Base-by-base conservation (phyloP, 306 rosid species). In the Quercus wislizeni region DNA sequence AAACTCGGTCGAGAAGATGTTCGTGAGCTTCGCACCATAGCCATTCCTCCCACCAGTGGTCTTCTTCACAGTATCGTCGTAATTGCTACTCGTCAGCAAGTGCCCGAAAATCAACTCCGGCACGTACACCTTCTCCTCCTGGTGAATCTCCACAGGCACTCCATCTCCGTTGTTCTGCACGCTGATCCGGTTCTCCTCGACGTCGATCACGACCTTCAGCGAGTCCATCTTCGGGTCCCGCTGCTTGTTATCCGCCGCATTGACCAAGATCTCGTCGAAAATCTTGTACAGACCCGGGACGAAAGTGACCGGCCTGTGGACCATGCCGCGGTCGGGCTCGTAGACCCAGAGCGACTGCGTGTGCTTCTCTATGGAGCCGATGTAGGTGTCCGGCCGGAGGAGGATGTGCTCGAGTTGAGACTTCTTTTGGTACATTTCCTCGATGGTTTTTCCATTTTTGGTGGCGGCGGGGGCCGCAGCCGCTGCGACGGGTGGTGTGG, bases 21-120 rank as follows among this genome's bases (percentile, higher is more conserved):
- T 95, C 1, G 99, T 91, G 17, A 95, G 98, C 90, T 95, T 95
- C 0, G 99, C 99, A 6, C 99, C 99, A 1, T 91, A 95, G 0
- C 99, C 99, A 19, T 95, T 95, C 0, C 99, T 81, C 1, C 99
- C 99, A 19, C 99, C 98, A 2, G 99, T 95, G 0, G 99, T 95
- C 85, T 92, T 95, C 96, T 93, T 95, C 67, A 17, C 90, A 0
- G 87, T 84, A 12, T 95, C 99, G 4, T 95, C 94, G 19, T 95
- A 95, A 58, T 95, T 95, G 63, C 99, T 95, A 23, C 99, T 95
- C 18, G 99, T 92, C 61, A 95, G 65, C 38, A 95, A 79, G 65
- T 95, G 97, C 0, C 99, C 99, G 25, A 95, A 95, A 67, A 95
- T 95, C 89, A 95, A 61, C 76, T 95, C 99, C 1, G 99, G 98